These are phyloP conservation scores for Amyloporia xantha DNA, from an alignment of 768 basidiomycete species.

Conservation along the genomic window DNA sequence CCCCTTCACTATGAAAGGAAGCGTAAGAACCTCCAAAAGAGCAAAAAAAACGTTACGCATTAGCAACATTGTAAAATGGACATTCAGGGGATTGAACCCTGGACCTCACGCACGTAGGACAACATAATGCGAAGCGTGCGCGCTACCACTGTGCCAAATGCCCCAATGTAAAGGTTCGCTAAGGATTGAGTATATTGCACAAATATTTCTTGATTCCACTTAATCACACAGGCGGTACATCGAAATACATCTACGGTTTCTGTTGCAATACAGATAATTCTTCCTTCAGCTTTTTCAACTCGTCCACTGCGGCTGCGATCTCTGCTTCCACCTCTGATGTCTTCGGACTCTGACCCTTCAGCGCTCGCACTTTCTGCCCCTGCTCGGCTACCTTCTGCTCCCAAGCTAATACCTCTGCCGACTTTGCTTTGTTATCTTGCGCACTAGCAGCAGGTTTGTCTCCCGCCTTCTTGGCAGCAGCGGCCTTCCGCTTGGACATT, in stretches of 20 bases:
- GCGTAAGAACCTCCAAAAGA: too few relatives aligned
- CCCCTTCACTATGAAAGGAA: too few relatives aligned
- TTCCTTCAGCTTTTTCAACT: constrained; percentile 59
- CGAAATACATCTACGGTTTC: background rate
- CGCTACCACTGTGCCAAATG: too few relatives aligned
- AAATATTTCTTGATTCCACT: too few relatives aligned
- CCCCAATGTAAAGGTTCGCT: too few relatives aligned
- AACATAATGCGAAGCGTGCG: too few relatives aligned
- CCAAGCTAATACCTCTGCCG: constrained; percentile 62
- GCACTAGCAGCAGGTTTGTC: constrained; percentile 35
- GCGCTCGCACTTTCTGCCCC: constrained; percentile 60
- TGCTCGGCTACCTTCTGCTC: constrained; percentile 74
- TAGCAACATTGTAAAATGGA: too few relatives aligned
- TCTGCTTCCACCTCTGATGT: constrained; percentile 55
- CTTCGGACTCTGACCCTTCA: constrained; percentile 62
- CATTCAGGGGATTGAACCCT: too few relatives aligned
- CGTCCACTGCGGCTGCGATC: constrained; percentile 53
- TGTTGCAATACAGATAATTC: constrained; percentile 37
- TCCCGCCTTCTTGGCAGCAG: constrained; percentile 37
- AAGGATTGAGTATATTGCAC: too few relatives aligned
- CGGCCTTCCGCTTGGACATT: constrained; percentile 48
- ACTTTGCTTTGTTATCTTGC: constrained; percentile 49
- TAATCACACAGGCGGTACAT: too few relatives aligned
- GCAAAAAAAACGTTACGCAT: too few relatives aligned
- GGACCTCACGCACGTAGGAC: too few relatives aligned